These are phyloP conservation scores for Blastocystis sp. DNA, from an alignment of 352 stramenopile species.

Conservation along the genomic window DNA sequence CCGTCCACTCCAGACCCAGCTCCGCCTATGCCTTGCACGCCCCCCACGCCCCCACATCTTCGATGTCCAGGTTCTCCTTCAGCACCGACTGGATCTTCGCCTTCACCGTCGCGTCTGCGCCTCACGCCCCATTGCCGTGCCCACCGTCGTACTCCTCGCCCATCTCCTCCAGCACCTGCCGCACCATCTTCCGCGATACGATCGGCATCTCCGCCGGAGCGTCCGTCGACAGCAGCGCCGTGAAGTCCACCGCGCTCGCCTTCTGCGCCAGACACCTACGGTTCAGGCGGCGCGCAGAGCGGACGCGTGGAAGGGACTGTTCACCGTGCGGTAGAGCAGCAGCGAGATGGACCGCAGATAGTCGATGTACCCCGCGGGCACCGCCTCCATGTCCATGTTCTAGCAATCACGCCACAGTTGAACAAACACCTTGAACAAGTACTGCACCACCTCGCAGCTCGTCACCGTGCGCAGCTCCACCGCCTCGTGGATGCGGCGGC, in stretches of 20 bases:
- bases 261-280: not conserved
- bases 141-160: not conserved
- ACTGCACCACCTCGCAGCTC: constrained; percentile 48
- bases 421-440: constrained; percentile 1
- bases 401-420: not conserved
- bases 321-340: constrained; percentile 34
- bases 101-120: constrained; percentile 15
- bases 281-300: not conserved
- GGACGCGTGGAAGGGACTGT: constrained; percentile 45
- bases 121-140: not conserved
- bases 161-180: not conserved
- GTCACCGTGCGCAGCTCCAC: not conserved
- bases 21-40: not conserved
- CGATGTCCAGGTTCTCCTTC: constrained; percentile 30
- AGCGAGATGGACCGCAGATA: constrained; percentile 46
- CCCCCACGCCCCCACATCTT: not conserved
- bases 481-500: constrained; percentile 5
- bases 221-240: not conserved
- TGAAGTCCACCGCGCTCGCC: not conserved
- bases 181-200: not conserved
- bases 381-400: not conserved
- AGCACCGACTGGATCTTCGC: not conserved
- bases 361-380: constrained; percentile 34
- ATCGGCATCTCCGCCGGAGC: not conserved
- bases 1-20: not conserved